A percentile compares a stretch with the other conserved stretches of the same genome.
These are phyloP conservation scores for Acanthamoeba lenticulata DNA, from an alignment of 208 protist genomes.

Conservation along the genomic window DNA sequence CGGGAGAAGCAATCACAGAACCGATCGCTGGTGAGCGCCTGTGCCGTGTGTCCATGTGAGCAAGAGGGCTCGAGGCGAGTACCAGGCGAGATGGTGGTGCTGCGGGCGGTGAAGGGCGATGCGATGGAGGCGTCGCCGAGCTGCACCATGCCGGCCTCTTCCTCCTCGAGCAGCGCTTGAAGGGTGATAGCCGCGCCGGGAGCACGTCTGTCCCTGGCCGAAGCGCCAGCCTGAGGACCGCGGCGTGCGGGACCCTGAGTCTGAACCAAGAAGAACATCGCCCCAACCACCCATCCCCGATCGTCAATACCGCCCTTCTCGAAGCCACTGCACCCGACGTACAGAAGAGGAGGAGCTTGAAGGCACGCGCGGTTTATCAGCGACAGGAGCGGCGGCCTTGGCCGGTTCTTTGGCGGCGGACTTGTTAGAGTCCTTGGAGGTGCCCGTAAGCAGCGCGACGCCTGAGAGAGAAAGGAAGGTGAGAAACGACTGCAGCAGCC, in stretches of 20 bases:
- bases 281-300: background rate
- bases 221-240: background rate
- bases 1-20: background rate
- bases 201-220: background rate
- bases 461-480: background rate
- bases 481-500: background rate
- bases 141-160: conserved; percentile 77
- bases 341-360: too few relatives aligned
- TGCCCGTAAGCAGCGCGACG: background rate
- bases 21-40: background rate
- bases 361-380: too few relatives aligned
- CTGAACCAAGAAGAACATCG: background rate
- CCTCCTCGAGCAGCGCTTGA: conserved; percentile 57
- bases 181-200: conserved; percentile 43
- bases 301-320: too few relatives aligned
- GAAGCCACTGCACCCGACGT: too few relatives aligned
- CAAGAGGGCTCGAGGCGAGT: background rate
- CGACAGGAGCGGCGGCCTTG: too few relatives aligned
- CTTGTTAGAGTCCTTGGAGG: background rate
- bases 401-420: background rate
- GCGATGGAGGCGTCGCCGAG: conserved; percentile 91
- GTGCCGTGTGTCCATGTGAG: too few relatives aligned
- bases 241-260: background rate
- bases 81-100: conserved; percentile 43
- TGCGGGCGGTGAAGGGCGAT: conserved; percentile 91